phyloP scores from a whole-genome alignment of 352 stramenopile genomes.

The Globisporangium barbulae region DNA sequence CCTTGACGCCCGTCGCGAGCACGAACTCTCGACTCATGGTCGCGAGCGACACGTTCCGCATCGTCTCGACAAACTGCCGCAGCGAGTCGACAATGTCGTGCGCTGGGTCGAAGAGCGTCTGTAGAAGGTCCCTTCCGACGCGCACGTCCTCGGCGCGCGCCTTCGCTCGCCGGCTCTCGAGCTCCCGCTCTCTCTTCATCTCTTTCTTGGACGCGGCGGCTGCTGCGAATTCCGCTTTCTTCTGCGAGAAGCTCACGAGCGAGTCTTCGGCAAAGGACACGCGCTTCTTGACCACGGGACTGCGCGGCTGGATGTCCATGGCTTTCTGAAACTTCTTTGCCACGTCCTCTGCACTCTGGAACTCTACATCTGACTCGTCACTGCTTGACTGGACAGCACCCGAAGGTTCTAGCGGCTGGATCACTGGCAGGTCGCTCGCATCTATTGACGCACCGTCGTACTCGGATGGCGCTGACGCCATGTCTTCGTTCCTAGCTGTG shows the following conservation, averaged over 20 bases:
- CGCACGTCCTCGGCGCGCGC: slow-evolving; percentile 11
- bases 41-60: slow-evolving; percentile 35
- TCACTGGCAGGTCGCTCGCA: not conserved
- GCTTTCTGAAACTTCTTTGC: slow-evolving; percentile 6
- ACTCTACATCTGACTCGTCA: not conserved
- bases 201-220: not conserved
- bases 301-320: slow-evolving; percentile 12
- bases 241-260: not conserved
- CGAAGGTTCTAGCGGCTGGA: not conserved
- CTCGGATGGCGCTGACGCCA: slow-evolving; percentile 2
- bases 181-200: not conserved
- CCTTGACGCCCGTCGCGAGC: slow-evolving; percentile 47
- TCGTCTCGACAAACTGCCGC: slow-evolving; percentile 32
- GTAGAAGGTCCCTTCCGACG: slow-evolving; percentile 44
- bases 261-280: slow-evolving; percentile 15
- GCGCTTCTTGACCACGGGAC: slow-evolving; percentile 10
- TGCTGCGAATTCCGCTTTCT: not conserved
- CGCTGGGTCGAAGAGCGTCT: slow-evolving; percentile 46
- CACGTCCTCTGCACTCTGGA: slow-evolving; percentile 10
- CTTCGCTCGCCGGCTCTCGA: not conserved
- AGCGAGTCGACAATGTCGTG: slow-evolving; percentile 61
- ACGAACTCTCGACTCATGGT: slow-evolving; percentile 65
- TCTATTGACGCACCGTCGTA: not conserved
- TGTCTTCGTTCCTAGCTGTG: not conserved
- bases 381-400: not conserved